These are phyloP conservation scores for Monilinia aucupariae DNA, from an alignment of 2,329 filamentous ascomycete species.

Conservation along the genomic window DNA sequence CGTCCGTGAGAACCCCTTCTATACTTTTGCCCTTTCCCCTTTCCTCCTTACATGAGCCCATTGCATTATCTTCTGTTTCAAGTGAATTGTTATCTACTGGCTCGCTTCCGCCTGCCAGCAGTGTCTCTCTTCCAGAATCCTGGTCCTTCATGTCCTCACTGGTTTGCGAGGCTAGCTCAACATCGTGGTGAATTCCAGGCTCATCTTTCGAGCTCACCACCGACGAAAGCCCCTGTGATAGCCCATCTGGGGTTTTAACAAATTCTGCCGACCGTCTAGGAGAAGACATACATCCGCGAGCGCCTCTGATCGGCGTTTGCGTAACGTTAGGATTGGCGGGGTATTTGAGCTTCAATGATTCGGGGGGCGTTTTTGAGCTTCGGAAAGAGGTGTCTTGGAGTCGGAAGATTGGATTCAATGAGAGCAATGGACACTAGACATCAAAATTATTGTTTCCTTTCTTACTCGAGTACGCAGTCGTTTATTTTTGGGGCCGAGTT, in stretches of 20 bases:
- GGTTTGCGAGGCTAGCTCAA: constrained; percentile 6
- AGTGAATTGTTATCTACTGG: neutral
- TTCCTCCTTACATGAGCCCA: constrained; percentile 1
- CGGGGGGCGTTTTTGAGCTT: constrained; percentile 13
- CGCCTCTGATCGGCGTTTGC: constrained; percentile 30
- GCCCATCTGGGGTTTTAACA: constrained; percentile 26
- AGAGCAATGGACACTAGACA: neutral
- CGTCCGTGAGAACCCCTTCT: constrained; percentile 7
- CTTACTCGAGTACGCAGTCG: neutral
- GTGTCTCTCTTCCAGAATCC: constrained; percentile 6
- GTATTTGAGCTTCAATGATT: constrained; percentile 22
- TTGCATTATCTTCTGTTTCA: constrained; percentile 3
- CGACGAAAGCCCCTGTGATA: constrained; percentile 17
- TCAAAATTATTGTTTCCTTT: neutral
- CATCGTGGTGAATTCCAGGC: constrained; percentile 3
- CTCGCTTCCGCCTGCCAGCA: constrained; percentile 10
- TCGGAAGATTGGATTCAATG: neutral
- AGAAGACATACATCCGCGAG: constrained; percentile 34
- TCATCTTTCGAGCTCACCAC: constrained; percentile 11
- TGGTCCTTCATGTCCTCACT: constrained; percentile 14
- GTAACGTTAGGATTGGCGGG: constrained; percentile 29
- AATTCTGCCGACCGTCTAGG: constrained; percentile 29
- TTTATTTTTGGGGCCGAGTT: constrained; percentile 5
- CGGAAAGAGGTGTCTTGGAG: neutral
- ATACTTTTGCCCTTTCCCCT: neutral